Base-by-base conservation (phyloP, 805 yeast genomes). In the Hanseniaspora thailandica region DNA sequence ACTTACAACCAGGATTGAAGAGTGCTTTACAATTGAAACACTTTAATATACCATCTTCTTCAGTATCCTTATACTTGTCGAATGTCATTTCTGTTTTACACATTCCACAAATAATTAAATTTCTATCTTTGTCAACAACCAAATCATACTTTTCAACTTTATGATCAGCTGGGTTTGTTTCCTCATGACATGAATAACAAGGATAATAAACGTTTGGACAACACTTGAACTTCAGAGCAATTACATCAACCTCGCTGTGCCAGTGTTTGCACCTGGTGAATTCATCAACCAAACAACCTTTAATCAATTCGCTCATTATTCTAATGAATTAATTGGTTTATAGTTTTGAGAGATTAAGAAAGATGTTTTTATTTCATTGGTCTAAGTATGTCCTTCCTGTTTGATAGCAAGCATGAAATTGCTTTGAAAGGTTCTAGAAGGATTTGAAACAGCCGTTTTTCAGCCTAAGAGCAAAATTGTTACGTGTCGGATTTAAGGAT, bases 231-330 rank as follows among this genome's bases (percentile, higher is more conserved):
- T 62, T 63, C 20, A 67, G 46, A 20, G 68, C 65, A 1, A 67
- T 57, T 2, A 67, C 57, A 54, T 67, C 70, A 22, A 61, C 40
- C 5, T 55, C 55, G 0, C 64, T 57, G 30, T 66, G 57, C 69
- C 69, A 67, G 55, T 67, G 70, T 13, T 55, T 55, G 50, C 70
- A 67, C 12, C 70, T 52, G 2, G 65, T 59, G 45, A 61, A 51
- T 0, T 56, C 48, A 49, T 67, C 70, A 4, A 65, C 58, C 1
- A 57, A 39, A 7, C 49, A 48, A 1, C 70, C 69, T 45, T 46
- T 33, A 10, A 57, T 51, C 20, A 39, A 38, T 6, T 30, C 36
- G 23, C 30, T 30, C 41, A 40, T 41, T n/a, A n/a, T n/a, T n/a
- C n/a, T n/a, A n/a, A n/a, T n/a, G n/a, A n/a, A n/a, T n/a, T n/a